Evolutionary conservation across 768 basidiomycete genomes (phyloP), one percentile per base, ranked within the genome.

Genomic region (Podaxis pistillaris): DNA sequence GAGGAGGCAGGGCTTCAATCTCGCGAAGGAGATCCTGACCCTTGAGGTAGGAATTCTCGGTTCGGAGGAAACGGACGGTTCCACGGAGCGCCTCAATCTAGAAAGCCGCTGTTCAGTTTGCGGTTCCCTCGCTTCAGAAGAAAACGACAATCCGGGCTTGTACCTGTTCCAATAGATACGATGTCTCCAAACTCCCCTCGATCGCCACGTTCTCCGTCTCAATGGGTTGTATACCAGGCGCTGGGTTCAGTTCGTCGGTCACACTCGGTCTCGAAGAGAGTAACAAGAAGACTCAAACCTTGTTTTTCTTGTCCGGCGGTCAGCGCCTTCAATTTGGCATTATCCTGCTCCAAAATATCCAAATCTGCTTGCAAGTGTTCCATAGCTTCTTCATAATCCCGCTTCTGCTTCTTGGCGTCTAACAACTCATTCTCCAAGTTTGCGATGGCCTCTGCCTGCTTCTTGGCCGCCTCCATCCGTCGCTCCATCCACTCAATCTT

Each of bases 401-500:
- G 83, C 73, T 96, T 94, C 70, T 96, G 92, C 74, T 94, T 92
- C 74, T 86, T 85, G 3, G 88, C 86, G 72, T 94, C 94, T 30
- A 81, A 75, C 1, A 98, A 78, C 68, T 96, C 90, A 36, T 71
- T 75, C 76, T 98, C 95, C 19, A 98, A 84, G 64, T 93, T 90
- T 13, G 79, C 73, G 56, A 98, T 90, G 6, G 83, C 77, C 60
- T 98, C 96, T 3, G 89, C 88, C 75, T 96, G 93, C 72, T 90
- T 93, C 82, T 94, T 96, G 64, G 88, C 89, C 1, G 87, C 84
- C 71, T 98, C 96, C 81, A 95, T 88, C 36, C 94, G 85, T 51
- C 95, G 87, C 71, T 97, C 95, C 86, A 98, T 91, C 13, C 96
- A 82, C 72, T 98, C 94, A 61, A 98, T 94, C 80, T 96, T 98